A percentile compares a stretch with the other conserved stretches of the same genome.
phyloP scores from a whole-genome alignment of 2,329 filamentous ascomycete genomes.

The Ophiostoma perfectum region DNA sequence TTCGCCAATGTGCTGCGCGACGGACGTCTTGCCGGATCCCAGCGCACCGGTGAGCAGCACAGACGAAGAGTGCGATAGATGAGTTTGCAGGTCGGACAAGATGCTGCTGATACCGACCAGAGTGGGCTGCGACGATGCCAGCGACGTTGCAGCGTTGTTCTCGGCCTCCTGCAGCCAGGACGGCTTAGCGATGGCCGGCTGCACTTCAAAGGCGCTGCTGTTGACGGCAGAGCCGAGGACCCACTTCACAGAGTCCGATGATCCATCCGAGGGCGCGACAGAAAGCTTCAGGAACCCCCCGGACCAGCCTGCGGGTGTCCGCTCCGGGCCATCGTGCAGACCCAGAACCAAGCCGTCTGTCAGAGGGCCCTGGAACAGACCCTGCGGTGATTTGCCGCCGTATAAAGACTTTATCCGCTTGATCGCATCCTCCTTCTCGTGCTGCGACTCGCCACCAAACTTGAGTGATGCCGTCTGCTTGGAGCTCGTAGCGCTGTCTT shows the following conservation, averaged over 20 bases:
- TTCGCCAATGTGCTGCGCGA: constrained; percentile 71
- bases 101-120: constrained; percentile 82
- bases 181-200: constrained; percentile 64
- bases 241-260: constrained; percentile 56
- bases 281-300: constrained; percentile 81
- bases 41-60: constrained; percentile 83
- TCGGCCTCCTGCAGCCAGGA: constrained; percentile 42
- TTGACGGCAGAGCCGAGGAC: constrained; percentile 65
- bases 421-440: constrained; percentile 70
- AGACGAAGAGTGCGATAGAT: constrained; percentile 80
- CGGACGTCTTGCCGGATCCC: constrained; percentile 81
- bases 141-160: constrained; percentile 34
- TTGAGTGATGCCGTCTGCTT: constrained; percentile 57
- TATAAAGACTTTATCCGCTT: constrained; percentile 70
- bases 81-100: constrained; percentile 64
- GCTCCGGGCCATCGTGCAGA: constrained; percentile 48
- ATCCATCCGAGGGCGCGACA: constrained; percentile 24
- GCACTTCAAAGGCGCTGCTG: constrained; percentile 68
- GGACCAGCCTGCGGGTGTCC: constrained; percentile 52
- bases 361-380: constrained; percentile 74
- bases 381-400: constrained; percentile 50
- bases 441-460: constrained; percentile 82
- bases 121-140: constrained; percentile 43
- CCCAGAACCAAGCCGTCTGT: constrained; percentile 82
- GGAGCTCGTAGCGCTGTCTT: constrained; percentile 47